Percentiles rank a stretch among this genome's conserved stretches.
phyloP scores from a whole-genome alignment of 768 basidiomycete genomes.

The Sarcomyxa edulis region DNA sequence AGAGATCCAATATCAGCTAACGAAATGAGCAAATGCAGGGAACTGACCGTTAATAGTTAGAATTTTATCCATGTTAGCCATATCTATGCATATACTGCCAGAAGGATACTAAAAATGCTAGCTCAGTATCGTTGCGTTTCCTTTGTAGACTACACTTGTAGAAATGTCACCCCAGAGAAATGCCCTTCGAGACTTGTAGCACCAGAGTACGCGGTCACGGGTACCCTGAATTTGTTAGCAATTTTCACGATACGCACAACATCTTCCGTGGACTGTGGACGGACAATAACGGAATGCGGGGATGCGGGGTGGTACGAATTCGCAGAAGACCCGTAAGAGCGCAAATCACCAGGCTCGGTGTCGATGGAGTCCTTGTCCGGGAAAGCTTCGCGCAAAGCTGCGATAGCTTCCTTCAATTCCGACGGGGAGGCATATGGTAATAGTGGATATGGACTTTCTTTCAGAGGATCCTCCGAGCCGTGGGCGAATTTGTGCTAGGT shows the following conservation, averaged over 20 bases:
- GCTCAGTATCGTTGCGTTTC: no score
- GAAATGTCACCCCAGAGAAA: constrained; percentile 58
- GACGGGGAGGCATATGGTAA: constrained; percentile 49
- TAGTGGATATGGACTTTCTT: no score
- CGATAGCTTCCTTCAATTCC: constrained; percentile 50
- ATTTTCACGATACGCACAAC: constrained; percentile 75
- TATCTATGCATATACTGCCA: constrained; percentile 77
- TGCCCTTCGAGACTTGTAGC: constrained; percentile 84
- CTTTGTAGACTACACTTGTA: no score
- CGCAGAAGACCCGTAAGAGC: constrained; percentile 48
- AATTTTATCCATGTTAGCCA: constrained; percentile 76
- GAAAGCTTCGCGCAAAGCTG: constrained; percentile 39
- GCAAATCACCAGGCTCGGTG: constrained; percentile 46
- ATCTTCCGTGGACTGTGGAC: constrained; percentile 69
- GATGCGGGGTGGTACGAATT: constrained; percentile 38
- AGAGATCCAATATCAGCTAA: background rate
- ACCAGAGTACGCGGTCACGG: constrained; percentile 73
- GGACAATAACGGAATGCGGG: constrained; percentile 17
- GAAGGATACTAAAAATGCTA: constrained; percentile 29
- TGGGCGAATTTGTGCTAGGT: no score
- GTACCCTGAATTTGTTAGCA: constrained; percentile 71
- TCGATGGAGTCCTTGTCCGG: constrained; percentile 26
- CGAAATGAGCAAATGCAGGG: background rate
- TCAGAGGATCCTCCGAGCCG: no score
- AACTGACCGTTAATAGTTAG: constrained; percentile 63